Evolutionary conservation across 257 asterid species (phyloP).

Genomic region (Rauvolfia tetraphylla): DNA sequence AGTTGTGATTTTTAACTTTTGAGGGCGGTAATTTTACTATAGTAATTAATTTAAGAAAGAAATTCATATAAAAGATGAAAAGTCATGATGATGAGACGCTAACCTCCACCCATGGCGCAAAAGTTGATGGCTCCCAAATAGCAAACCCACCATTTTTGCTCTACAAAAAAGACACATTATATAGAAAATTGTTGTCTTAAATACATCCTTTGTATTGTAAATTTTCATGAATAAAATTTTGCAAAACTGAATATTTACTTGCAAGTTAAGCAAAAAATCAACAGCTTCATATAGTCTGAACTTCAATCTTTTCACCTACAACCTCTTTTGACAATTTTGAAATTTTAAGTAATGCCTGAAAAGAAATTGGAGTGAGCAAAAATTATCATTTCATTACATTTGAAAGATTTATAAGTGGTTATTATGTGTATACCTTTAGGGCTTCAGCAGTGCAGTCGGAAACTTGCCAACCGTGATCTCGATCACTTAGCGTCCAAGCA

Average conservation of each 20-base stretch:
- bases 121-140: conserved; percentile 90
- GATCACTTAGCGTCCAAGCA: conserved; percentile 6
- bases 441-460: conserved; percentile 11
- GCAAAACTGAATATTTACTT: conserved; percentile 24
- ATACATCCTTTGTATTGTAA: neutral
- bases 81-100: neutral
- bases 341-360: conserved; percentile 15
- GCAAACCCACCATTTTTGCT: conserved; percentile 81
- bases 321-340: conserved; percentile 58
- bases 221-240: neutral
- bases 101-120: conserved; percentile 78
- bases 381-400: too few relatives aligned
- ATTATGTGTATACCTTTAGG: neutral
- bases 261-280: conserved; percentile 52
- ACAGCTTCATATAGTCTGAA: conserved; percentile 56
- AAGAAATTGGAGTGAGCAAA: too few relatives aligned
- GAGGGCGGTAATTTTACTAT: too few relatives aligned
- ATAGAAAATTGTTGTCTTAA: neutral
- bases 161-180: conserved; percentile 23
- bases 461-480: conserved; percentile 14
- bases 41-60: too few relatives aligned
- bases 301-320: conserved; percentile 59
- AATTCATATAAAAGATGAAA: too few relatives aligned
- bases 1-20: too few relatives aligned
- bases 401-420: too few relatives aligned